Conservation (phyloP, 2,329 filamentous ascomycete genomes). For the Calonectria pseudoreteaudii region DNA sequence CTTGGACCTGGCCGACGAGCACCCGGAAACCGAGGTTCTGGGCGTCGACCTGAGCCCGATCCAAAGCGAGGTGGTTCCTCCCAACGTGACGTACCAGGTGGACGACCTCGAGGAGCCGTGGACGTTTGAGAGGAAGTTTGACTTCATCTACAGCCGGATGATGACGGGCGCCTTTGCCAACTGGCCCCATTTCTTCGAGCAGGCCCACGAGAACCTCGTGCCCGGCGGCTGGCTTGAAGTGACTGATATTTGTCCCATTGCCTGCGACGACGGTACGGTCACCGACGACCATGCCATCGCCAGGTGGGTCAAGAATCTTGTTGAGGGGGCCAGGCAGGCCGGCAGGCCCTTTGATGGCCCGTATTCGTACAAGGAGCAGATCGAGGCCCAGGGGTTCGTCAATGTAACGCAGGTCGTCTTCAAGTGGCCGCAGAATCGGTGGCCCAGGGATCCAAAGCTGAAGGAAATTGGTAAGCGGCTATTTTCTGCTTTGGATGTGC, state of each 20-base stretch:
- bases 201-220: conserved; percentile 34
- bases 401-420: conserved; percentile 59
- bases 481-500: no score
- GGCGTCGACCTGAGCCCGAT: conserved; percentile 41
- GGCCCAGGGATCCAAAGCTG: conserved; percentile 60
- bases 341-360: conserved; percentile 43
- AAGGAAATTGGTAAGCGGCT: conserved; percentile 54
- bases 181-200: conserved; percentile 36
- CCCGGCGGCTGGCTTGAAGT: conserved; percentile 42
- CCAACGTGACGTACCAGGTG: conserved; percentile 41
- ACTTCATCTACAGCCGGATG: conserved; percentile 43
- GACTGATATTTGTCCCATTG: conserved; percentile 32
- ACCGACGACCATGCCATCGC: conserved; percentile 31
- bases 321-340: conserved; percentile 39
- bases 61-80: conserved; percentile 34
- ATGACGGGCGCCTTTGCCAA: conserved; percentile 37
- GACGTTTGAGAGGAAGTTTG: conserved; percentile 38
- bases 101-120: conserved; percentile 43
- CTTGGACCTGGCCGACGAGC: conserved; percentile 41
- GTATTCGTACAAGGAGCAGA: conserved; percentile 41
- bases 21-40: conserved; percentile 30
- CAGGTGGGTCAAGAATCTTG: conserved; percentile 38
- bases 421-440: conserved; percentile 61
- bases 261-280: conserved; percentile 23
- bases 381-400: conserved; percentile 63